A percentile compares a stretch with the other conserved stretches of the same genome.
Conservation (phyloP, 441 rosid species). For the Capsella rubella region DNA sequence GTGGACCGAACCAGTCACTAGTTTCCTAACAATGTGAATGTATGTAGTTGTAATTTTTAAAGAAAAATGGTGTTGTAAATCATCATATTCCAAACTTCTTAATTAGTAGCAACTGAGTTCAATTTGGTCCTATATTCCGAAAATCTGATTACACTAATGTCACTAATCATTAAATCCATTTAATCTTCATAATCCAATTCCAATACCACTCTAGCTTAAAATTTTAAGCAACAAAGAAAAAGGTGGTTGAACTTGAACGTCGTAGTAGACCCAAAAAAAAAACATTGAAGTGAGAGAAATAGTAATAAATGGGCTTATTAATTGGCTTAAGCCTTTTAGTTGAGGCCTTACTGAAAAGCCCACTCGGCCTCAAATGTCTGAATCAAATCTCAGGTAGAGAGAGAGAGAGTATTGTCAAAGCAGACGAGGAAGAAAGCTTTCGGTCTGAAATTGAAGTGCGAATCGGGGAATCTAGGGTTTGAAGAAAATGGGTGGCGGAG, state of each 20-base stretch:
- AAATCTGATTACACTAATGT: neutral
- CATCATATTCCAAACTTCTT: neutral
- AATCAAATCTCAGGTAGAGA: conserved; percentile 19
- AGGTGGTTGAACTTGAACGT: neutral
- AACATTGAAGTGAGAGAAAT: neutral
- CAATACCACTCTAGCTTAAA: neutral
- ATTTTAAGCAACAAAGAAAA: no score
- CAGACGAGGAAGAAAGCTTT: conserved; percentile 11
- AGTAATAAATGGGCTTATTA: neutral
- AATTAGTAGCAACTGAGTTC: neutral
- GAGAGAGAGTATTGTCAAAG: neutral
- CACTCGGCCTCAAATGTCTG: neutral
- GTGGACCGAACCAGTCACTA: conserved; percentile 34
- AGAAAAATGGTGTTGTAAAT: neutral
- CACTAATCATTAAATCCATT: neutral
- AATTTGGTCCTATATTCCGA: neutral
- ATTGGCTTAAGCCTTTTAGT: conserved; percentile 2
- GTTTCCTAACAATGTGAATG: conserved; percentile 8
- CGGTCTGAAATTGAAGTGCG: conserved; percentile 35
- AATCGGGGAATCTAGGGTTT: conserved; percentile 39
- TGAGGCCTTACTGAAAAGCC: conserved; percentile 21
- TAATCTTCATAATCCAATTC: neutral
- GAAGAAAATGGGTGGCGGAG: conserved; percentile 65
- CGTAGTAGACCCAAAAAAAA: neutral
- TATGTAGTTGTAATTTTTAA: neutral